phyloP scores from a whole-genome alignment of 1,284 basidiomycete species.

The Cerrena zonata region DNA sequence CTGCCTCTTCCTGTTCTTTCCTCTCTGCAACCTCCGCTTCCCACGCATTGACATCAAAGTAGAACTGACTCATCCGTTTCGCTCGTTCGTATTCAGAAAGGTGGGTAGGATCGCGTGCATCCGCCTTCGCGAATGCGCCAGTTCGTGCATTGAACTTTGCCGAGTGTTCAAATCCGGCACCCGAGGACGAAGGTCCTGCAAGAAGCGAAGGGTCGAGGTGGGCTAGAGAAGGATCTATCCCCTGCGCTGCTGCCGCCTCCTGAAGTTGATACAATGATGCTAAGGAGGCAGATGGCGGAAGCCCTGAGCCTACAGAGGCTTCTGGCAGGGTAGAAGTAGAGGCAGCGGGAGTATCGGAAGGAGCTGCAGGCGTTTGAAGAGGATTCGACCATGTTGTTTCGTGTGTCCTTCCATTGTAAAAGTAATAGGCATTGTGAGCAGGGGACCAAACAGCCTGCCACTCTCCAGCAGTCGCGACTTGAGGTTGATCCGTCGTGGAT shows the following conservation, averaged over 20 bases:
- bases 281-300: constrained; percentile 23
- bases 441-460: constrained; percentile 88
- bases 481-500: background rate
- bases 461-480: constrained; percentile 27
- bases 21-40: constrained; percentile 64
- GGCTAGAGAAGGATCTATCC: constrained; percentile 81
- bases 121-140: constrained; percentile 65
- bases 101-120: constrained; percentile 68
- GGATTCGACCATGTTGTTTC: constrained; percentile 90
- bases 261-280: constrained; percentile 41
- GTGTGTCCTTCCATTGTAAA: constrained; percentile 73
- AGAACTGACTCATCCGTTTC: constrained; percentile 82
- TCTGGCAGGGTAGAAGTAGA: constrained; percentile 19
- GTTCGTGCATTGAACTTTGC: constrained; percentile 84
- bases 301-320: constrained; percentile 14
- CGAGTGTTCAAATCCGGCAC: constrained; percentile 44
- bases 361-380: constrained; percentile 36
- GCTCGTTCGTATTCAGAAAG: constrained; percentile 78
- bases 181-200: constrained; percentile 34
- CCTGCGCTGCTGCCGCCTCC: constrained; percentile 62
- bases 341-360: constrained; percentile 1
- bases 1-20: constrained; percentile 47
- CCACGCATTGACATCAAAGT: constrained; percentile 83
- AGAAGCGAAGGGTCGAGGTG: constrained; percentile 73
- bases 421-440: constrained; percentile 81